Conservation (phyloP, 129 eudicot species). For the Erigeron canadensis region DNA sequence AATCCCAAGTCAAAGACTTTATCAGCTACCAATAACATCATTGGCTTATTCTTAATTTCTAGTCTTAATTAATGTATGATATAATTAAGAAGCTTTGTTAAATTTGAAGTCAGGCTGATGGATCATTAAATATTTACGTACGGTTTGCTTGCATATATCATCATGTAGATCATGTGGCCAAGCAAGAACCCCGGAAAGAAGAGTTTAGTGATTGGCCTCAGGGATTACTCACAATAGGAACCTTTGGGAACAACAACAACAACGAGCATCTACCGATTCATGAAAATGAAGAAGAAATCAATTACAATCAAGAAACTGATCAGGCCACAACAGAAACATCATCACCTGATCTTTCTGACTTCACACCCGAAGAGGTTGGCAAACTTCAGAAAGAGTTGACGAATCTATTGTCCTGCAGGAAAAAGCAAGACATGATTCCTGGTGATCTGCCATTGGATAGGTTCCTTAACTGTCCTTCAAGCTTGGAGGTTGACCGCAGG, state of each 20-base stretch:
- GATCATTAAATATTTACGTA: background rate
- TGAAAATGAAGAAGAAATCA: slow-evolving; percentile 31
- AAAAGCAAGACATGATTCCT: slow-evolving; percentile 58
- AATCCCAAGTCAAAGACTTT: too few relatives aligned
- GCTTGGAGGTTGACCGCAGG: slow-evolving; percentile 90
- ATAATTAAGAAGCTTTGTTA: too few relatives aligned
- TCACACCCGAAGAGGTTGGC: slow-evolving; percentile 85
- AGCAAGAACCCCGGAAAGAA: slow-evolving; percentile 57
- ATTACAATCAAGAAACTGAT: slow-evolving; percentile 35
- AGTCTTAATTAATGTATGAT: too few relatives aligned
- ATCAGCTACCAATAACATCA: too few relatives aligned
- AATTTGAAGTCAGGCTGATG: too few relatives aligned
- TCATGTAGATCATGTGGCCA: slow-evolving; percentile 49
- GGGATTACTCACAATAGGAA: slow-evolving; percentile 80
- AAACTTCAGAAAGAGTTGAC: slow-evolving; percentile 73
- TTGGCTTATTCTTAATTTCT: too few relatives aligned
- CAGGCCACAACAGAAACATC: slow-evolving; percentile 30
- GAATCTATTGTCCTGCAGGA: slow-evolving; percentile 57
- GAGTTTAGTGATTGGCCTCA: slow-evolving; percentile 93
- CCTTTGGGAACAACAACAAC: slow-evolving; percentile 78
- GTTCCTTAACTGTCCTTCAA: slow-evolving; percentile 97
- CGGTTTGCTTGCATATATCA: background rate
- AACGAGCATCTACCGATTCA: slow-evolving; percentile 32
- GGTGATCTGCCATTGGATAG: slow-evolving; percentile 88
- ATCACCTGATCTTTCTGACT: slow-evolving; percentile 83